Conservation (phyloP, 805 yeast species). For the Metschnikowia chrysomelidarum region DNA sequence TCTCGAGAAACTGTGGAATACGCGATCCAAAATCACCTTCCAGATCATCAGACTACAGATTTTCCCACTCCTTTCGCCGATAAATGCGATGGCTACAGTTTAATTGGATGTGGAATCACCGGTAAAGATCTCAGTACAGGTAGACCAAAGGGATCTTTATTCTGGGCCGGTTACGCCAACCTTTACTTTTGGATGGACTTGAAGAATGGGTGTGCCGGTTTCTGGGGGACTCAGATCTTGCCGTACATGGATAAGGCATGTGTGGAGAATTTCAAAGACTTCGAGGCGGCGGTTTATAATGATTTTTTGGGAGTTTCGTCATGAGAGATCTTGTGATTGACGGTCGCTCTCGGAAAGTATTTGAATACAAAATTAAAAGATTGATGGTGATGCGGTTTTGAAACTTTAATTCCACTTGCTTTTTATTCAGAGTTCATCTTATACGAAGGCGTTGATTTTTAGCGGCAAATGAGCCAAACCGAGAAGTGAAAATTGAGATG, state of each 20-base stretch:
- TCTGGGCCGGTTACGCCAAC: conserved; percentile 43
- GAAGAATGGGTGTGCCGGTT: conserved; percentile 36
- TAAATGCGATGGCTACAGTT: conserved; percentile 30
- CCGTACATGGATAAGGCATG: conserved; percentile 30
- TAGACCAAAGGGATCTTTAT: conserved; percentile 33
- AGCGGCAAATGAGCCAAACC: no score
- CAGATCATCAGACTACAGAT: conserved; percentile 20
- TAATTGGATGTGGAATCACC: conserved; percentile 32
- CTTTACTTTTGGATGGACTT: conserved; percentile 41
- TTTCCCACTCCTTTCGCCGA: conserved; percentile 20
- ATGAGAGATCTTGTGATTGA: no score
- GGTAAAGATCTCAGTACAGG: conserved; percentile 30
- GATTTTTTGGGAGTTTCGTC: no score
- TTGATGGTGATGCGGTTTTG: no score
- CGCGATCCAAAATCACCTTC: conserved; percentile 34
- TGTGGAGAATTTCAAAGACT: conserved; percentile 12
- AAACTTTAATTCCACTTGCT: no score
- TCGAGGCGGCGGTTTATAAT: conserved; percentile 16
- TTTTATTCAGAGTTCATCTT: no score
- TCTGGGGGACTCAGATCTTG: conserved; percentile 38
- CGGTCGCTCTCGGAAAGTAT: no score
- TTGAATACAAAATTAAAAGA: no score
- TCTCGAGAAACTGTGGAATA: conserved; percentile 27
- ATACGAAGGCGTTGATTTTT: no score
- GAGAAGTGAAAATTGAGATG: no score